A percentile compares a stretch with the other conserved stretches of the same genome.
Conservation (phyloP, 139 green algal species). For the Micractinium conductrix region DNA sequence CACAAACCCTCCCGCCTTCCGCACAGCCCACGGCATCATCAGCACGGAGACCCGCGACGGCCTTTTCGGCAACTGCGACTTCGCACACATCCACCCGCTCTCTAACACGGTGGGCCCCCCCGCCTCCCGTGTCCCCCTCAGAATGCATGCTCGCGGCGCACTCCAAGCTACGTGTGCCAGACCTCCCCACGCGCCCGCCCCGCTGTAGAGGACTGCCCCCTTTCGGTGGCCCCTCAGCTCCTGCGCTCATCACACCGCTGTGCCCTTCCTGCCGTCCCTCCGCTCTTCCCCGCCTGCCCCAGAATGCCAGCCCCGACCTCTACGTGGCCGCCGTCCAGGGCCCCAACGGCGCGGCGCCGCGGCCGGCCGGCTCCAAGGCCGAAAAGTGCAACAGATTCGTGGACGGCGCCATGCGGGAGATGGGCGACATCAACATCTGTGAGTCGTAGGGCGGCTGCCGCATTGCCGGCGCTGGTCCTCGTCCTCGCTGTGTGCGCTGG, state of each 20-base stretch:
- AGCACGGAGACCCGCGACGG: slow-evolving; percentile 45
- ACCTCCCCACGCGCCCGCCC: too few relatives aligned
- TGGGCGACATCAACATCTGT: slow-evolving; percentile 64
- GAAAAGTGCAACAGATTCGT: slow-evolving; percentile 38
- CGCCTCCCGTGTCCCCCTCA: too few relatives aligned
- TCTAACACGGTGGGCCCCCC: too few relatives aligned
- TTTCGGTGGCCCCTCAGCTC: too few relatives aligned
- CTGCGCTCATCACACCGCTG: too few relatives aligned
- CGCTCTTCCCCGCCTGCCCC: not conserved
- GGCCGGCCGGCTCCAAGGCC: not conserved
- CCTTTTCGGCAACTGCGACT: slow-evolving; percentile 61
- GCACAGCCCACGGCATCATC: slow-evolving; percentile 80
- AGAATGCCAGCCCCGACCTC: too few relatives aligned
- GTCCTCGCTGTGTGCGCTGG: too few relatives aligned
- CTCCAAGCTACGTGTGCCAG: not conserved
- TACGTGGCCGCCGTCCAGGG: not conserved
- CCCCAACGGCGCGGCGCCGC: not conserved
- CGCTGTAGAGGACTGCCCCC: not conserved
- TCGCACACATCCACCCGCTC: slow-evolving; percentile 49
- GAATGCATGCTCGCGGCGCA: too few relatives aligned
- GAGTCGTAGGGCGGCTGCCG: too few relatives aligned
- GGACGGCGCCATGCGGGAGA: slow-evolving; percentile 45
- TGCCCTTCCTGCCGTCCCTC: not conserved
- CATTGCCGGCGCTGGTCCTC: too few relatives aligned
- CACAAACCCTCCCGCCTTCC: too few relatives aligned